These are phyloP conservation scores for Emericellopsis cladophorae DNA, from an alignment of 2,329 filamentous ascomycete species.

Conservation along the genomic window DNA sequence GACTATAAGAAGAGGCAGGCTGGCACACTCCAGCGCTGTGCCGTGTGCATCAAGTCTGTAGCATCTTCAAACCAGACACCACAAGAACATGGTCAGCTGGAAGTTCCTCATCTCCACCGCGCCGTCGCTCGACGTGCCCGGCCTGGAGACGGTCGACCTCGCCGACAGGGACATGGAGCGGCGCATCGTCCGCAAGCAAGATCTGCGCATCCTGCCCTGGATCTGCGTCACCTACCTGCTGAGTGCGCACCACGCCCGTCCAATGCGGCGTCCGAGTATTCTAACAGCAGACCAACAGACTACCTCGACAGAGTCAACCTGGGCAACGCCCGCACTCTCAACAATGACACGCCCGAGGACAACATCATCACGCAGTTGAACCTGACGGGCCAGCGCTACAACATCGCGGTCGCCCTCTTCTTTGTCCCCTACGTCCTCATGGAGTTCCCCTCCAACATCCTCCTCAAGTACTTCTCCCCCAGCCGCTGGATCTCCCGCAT, in stretches of 20 bases:
- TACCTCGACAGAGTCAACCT: slow-evolving; percentile 19
- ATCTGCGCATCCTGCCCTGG: slow-evolving; percentile 18
- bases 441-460: slow-evolving; percentile 15
- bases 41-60: too few species aligned
- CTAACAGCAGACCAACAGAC: background rate
- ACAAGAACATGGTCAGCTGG: slow-evolving; percentile 8
- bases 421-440: slow-evolving; percentile 48
- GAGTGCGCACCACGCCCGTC: slow-evolving; percentile 7
- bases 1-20: too few species aligned
- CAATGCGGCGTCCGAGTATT: too few species aligned
- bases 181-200: slow-evolving; percentile 18
- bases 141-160: slow-evolving; percentile 18
- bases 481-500: slow-evolving; percentile 20
- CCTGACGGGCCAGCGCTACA: slow-evolving; percentile 39
- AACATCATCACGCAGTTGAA: slow-evolving; percentile 16
- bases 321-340: slow-evolving; percentile 18
- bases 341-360: slow-evolving; percentile 18
- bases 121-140: slow-evolving; percentile 18
- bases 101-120: slow-evolving; percentile 7
- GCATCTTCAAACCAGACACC: too few species aligned
- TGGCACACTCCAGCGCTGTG: too few species aligned
- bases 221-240: slow-evolving; percentile 17
- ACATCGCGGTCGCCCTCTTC: slow-evolving; percentile 36
- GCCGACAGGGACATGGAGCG: slow-evolving; percentile 19
- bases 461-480: slow-evolving; percentile 20